These are phyloP conservation scores for Paramecium bursaria DNA, from an alignment of 73 alveolate species.

Conservation along the genomic window DNA sequence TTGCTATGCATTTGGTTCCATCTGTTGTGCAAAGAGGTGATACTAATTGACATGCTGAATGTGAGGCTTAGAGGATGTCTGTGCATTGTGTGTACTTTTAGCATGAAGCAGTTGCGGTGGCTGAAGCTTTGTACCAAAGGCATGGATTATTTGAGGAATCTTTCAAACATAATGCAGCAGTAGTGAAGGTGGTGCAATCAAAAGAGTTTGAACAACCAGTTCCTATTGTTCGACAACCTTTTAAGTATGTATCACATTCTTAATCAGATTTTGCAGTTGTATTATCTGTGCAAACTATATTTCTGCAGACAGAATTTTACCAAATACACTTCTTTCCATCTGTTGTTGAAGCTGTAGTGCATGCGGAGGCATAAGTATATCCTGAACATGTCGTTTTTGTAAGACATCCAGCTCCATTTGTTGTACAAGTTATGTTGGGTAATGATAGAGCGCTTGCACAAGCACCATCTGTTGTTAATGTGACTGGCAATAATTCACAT, in stretches of 20 bases:
- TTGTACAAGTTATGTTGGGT: no score
- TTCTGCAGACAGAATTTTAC: slow-evolving; percentile 40
- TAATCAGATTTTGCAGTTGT: neutral
- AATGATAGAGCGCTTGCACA: no score
- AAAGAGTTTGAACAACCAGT: neutral
- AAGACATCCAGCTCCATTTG: no score
- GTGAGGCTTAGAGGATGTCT: neutral
- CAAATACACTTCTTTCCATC: neutral
- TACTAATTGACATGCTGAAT: neutral
- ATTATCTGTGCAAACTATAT: neutral
- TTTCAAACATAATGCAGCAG: neutral
- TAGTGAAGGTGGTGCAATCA: neutral
- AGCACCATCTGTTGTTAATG: slow-evolving; percentile 37
- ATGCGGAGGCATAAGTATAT: slow-evolving; percentile 34
- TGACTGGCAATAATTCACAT: no score
- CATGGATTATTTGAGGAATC: slow-evolving; percentile 20
- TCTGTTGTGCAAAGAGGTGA: slow-evolving; percentile 14
- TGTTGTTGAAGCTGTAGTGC: neutral
- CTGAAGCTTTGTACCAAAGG: neutral
- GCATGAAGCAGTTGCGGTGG: neutral
- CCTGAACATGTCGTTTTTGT: neutral
- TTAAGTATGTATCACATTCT: neutral
- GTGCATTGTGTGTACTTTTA: neutral
- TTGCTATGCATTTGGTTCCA: slow-evolving; percentile 43
- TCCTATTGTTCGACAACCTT: slow-evolving; percentile 26